Evolutionary conservation across 2,329 filamentous ascomycete genomes (phyloP), one percentile per base, ranked within the genome.

Genomic region (Ascochyta viciae-villosae): DNA sequence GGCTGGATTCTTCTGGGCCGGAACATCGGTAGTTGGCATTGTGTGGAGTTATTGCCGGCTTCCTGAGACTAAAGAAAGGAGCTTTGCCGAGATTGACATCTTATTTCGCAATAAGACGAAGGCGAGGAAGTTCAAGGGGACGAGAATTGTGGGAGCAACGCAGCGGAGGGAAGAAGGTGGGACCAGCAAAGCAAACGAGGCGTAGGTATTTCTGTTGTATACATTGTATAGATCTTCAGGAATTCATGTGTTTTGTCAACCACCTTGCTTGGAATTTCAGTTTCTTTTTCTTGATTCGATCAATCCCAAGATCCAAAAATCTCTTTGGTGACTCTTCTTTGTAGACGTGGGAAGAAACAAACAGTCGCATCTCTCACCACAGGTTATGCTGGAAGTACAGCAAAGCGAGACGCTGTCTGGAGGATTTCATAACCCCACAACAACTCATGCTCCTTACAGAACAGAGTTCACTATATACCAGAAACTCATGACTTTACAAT

Each of bases 1-100:
- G 65, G 84, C 91, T 0, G 91, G 91, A 19, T 95, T 96, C 78
- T 93, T 95, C 79, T 91, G 91, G 89, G 87, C 86, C 13, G 89
- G 87, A 1, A 87, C 90, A 38, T 91, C 89, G 72, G 88, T 90
- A 75, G 73, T 87, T 35, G 92, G 89, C 77, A 83, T 91, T 64
- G 75, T 92, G 8, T 95, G 92, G 78, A 87, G 87, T 0, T 92
- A 85, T 71, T 92, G 91, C 78, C 83, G 89, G 4, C 79, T 93
- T 0, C 92, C 92, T 0, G 91, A 96, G 72, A 90, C 91, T 0
- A 81, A 80, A 2, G 91, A 89, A 4, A 85, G 90, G 27, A 89
- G 90, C 0, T 96, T 92, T 72, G 91, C 89, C 5, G 91, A 96
- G 77, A 79, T 96, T 50, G 91, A 96, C 72, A 69, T 93, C 22